phyloP scores from a whole-genome alignment of 768 basidiomycete species.

The Mycena vitilis region DNA sequence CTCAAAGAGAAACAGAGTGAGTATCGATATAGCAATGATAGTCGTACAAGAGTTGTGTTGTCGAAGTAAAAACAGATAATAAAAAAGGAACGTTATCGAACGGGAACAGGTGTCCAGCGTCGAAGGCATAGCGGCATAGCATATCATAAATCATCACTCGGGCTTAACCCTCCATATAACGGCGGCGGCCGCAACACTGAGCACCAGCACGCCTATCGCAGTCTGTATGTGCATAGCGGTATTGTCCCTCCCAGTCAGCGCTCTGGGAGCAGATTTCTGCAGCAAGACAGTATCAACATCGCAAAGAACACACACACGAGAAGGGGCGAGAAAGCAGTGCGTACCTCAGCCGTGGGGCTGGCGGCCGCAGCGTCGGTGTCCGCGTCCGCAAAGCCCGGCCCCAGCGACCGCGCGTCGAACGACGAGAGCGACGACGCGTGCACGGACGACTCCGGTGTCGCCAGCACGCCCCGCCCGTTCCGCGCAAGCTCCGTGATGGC shows the following conservation, averaged over 20 bases:
- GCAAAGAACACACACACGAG: slow-evolving; percentile 28
- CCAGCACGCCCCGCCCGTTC: slow-evolving; percentile 37
- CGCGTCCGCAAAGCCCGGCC: slow-evolving; percentile 13
- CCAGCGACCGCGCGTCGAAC: slow-evolving; percentile 23
- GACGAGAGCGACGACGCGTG: slow-evolving; percentile 34
- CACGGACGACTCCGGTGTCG: slow-evolving; percentile 45
- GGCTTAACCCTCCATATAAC: slow-evolving; percentile 77
- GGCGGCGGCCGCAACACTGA: slow-evolving; percentile 77
- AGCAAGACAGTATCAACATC: slow-evolving; percentile 35
- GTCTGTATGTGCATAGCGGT: slow-evolving; percentile 58
- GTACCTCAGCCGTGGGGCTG: slow-evolving; percentile 37
- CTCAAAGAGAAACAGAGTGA: neutral
- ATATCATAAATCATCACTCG: slow-evolving; percentile 25
- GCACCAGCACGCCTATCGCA: slow-evolving; percentile 71
- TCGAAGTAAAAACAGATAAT: slow-evolving; percentile 17
- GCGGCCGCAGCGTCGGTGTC: too few species aligned
- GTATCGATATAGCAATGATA: slow-evolving; percentile 24
- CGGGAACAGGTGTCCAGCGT: neutral
- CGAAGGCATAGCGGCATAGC: too few species aligned
- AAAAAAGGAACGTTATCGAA: slow-evolving; percentile 6
- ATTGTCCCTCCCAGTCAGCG: slow-evolving; percentile 14
- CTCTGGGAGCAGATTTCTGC: slow-evolving; percentile 30
- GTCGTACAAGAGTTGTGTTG: slow-evolving; percentile 34
- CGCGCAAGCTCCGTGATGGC: slow-evolving; percentile 35
- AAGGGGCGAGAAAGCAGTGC: slow-evolving; percentile 34